Percentiles rank a stretch among this genome's conserved stretches.
phyloP scores from a whole-genome alignment of 768 basidiomycete genomes.

The Boletus subcaerulescens region DNA sequence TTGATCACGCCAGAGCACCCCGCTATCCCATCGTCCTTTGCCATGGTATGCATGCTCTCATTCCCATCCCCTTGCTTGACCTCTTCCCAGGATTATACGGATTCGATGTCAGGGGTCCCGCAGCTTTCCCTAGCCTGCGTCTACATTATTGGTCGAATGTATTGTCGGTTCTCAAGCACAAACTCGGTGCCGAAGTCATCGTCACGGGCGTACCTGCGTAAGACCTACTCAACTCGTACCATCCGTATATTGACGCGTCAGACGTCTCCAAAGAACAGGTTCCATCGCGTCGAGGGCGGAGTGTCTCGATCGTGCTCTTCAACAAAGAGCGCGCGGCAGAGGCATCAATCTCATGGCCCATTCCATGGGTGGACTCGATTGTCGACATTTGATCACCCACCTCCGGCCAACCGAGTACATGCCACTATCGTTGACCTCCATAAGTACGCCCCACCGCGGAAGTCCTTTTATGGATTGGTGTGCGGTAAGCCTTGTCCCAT shows the following conservation, averaged over 20 bases:
- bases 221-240: conserved; percentile 25
- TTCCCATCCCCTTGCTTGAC: neutral
- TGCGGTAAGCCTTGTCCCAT: conserved; percentile 47
- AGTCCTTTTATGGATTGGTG: conserved; percentile 99
- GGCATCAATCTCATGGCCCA: conserved; percentile 94
- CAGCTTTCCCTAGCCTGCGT: conserved; percentile 75
- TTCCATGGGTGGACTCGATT: conserved; percentile 97
- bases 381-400: conserved; percentile 87
- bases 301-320: conserved; percentile 69
- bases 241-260: neutral
- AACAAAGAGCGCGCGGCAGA: conserved; percentile 61
- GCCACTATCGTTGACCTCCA: conserved; percentile 82
- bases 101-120: conserved; percentile 86
- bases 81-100: conserved; percentile 76
- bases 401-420: conserved; percentile 78
- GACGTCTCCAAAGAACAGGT: conserved; percentile 63
- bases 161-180: conserved; percentile 71
- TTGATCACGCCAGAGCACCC: conserved; percentile 73
- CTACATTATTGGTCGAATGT: conserved; percentile 96
- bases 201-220: conserved; percentile 93
- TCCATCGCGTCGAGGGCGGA: conserved; percentile 81
- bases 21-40: conserved; percentile 93
- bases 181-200: conserved; percentile 89
- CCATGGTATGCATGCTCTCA: conserved; percentile 59
- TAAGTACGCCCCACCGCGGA: conserved; percentile 93